Evolutionary conservation across 2,329 filamentous ascomycete genomes (phyloP).

Genomic region (Macrophomina tecta): DNA sequence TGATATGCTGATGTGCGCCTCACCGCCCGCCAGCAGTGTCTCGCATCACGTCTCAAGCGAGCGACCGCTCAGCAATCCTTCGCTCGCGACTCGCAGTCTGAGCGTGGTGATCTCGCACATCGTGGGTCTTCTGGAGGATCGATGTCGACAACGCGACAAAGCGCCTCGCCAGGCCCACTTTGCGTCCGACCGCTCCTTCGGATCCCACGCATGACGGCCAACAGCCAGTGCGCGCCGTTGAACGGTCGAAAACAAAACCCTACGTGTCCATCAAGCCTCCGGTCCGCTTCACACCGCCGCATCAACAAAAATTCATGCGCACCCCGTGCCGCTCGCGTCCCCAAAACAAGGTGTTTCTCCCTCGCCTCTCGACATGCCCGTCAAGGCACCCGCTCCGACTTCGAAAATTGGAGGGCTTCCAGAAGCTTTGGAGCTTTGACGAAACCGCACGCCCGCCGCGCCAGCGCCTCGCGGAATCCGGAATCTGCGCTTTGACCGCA

Average conservation of each 20-base stretch:
- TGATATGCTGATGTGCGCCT: constrained; percentile 3
- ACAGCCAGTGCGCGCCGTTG: constrained; percentile 20
- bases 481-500: constrained; percentile 26
- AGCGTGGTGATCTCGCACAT: constrained; percentile 24
- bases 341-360: constrained; percentile 10
- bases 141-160: constrained; percentile 25
- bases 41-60: constrained; percentile 21
- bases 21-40: constrained; percentile 21
- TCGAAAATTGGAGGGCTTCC: constrained; percentile 9
- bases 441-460: constrained; percentile 17
- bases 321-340: constrained; percentile 8
- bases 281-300: constrained; percentile 9
- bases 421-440: constrained; percentile 19
- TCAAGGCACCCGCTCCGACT: not conserved
- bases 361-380: not conserved
- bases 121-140: constrained; percentile 24
- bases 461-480: constrained; percentile 20
- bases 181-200: constrained; percentile 24
- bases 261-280: constrained; percentile 15
- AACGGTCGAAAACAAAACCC: constrained; percentile 18
- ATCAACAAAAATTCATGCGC: constrained; percentile 22
- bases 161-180: constrained; percentile 22
- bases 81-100: constrained; percentile 14
- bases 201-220: constrained; percentile 23
- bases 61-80: constrained; percentile 21